Base-by-base conservation (phyloP, 345 rosid genomes). In the Melastoma malabathricum region DNA sequence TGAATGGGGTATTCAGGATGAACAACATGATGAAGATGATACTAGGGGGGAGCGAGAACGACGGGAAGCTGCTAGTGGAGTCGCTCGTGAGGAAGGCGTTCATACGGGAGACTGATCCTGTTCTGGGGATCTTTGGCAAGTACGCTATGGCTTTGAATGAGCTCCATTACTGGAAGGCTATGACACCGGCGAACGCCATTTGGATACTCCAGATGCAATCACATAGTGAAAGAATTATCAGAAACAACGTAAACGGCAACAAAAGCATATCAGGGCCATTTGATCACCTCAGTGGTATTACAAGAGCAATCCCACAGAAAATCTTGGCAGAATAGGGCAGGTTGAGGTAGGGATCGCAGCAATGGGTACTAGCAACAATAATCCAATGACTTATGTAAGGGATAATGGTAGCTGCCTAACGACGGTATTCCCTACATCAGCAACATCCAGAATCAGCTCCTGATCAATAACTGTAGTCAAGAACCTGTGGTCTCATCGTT, bases 81-180 rank as follows among this genome's bases (percentile, higher is more conserved):
- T 84, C 98, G 0, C 51, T 92, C 2, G 63, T 84, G 10, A 87
- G 96, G 98, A 93, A 87, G 63, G 95, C 98, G 3, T 29, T 48
- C 14, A 79, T 83, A 41, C 63, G 98, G 67, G 76, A 73, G 43
- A 73, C 72, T 18, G 86, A 87, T 58, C 94, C 87, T 0, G 68
- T 87, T 5, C 72, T 66, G 17, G 96, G 96, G 0, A 61, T 86
- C 0, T 78, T 71, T 1, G 90, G 84, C 15, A 89, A 86, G 64
- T 83, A 70, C 47, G 66, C 56, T 18, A 80, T 66, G 56, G 3
- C 80, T 0, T 62, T 57, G 3, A 79, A 90, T 7, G 84, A 90
- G 34, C 82, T 90, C 1, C 69, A 50, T 31, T 29, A 64, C 31
- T 80, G 59, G 52, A 86, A 57, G 64, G 62, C 31, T 16, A 15